Evolutionary conservation across 306 rosid genomes (phyloP).

Genomic region (Morella rubra): DNA sequence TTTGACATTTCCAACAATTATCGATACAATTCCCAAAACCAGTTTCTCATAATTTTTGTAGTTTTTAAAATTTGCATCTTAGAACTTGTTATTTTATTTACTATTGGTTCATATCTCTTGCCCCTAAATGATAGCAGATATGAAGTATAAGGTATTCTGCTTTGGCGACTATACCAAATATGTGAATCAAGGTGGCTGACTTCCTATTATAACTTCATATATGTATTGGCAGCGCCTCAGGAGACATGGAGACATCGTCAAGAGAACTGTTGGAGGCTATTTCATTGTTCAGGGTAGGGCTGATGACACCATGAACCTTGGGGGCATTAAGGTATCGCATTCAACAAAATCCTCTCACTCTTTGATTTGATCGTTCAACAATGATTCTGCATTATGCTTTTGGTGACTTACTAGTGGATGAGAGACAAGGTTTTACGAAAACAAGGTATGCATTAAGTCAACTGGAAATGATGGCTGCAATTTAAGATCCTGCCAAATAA

Average conservation of each 20-base stretch:
- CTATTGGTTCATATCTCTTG: no score
- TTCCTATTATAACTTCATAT: slow-evolving; percentile 13
- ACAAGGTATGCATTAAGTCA: background rate
- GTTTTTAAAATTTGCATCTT: no score
- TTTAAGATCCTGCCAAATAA: background rate
- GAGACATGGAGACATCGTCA: slow-evolving; percentile 86
- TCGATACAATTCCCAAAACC: no score
- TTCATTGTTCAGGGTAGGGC: slow-evolving; percentile 80
- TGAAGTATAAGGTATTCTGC: background rate
- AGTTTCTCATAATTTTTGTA: no score
- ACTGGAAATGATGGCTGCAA: background rate
- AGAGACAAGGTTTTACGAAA: background rate
- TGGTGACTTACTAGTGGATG: background rate
- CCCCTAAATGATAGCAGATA: background rate
- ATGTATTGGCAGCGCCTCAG: slow-evolving; percentile 56
- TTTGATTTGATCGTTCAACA: background rate
- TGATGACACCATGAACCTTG: slow-evolving; percentile 95
- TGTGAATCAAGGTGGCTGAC: background rate
- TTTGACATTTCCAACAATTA: no score
- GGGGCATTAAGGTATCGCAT: slow-evolving; percentile 78
- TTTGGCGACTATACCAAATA: background rate
- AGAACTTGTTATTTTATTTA: background rate
- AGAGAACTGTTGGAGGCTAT: slow-evolving; percentile 68
- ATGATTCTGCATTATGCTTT: background rate
- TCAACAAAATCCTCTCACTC: background rate